phyloP scores from a whole-genome alignment of 257 asterid species.

The Capsicum pubescens region DNA sequence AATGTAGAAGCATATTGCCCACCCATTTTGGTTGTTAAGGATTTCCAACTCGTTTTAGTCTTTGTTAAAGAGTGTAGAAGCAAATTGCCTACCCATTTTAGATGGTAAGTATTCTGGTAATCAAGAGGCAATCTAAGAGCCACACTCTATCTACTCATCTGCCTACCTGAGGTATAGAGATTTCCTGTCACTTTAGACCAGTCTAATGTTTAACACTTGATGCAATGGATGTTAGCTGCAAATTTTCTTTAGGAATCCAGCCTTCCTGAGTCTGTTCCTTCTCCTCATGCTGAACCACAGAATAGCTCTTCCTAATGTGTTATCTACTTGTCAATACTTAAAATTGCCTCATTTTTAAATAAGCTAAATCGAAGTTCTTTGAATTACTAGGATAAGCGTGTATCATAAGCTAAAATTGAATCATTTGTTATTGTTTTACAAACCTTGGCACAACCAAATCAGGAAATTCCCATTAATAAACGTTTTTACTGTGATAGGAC shows the following conservation, averaged over 20 bases:
- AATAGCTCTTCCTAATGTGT: constrained; percentile 2
- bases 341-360: too few relatives aligned
- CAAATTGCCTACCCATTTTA: constrained; percentile 6
- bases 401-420: too few relatives aligned
- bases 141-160: constrained; percentile 9
- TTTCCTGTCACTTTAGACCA: constrained; percentile 18
- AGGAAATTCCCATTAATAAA: too few relatives aligned
- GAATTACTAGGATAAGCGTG: too few relatives aligned
- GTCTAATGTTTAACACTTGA: constrained; percentile 20
- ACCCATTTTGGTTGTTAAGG: constrained; percentile 9
- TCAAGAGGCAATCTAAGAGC: neutral
- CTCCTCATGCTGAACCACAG: constrained; percentile 5
- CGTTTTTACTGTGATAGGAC: too few relatives aligned
- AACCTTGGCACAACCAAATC: too few relatives aligned
- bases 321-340: neutral
- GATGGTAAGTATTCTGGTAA: neutral
- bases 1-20: constrained; percentile 11
- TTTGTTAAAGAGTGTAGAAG: neutral
- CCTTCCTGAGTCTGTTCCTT: neutral
- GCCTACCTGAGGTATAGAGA: constrained; percentile 8
- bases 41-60: neutral
- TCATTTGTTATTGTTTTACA: too few relatives aligned
- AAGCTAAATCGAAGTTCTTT: too few relatives aligned
- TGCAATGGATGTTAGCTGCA: constrained; percentile 21
- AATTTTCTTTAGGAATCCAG: neutral